These are phyloP conservation scores for Solanum appendiculatum DNA, from an alignment of 257 asterid species.

Conservation along the genomic window DNA sequence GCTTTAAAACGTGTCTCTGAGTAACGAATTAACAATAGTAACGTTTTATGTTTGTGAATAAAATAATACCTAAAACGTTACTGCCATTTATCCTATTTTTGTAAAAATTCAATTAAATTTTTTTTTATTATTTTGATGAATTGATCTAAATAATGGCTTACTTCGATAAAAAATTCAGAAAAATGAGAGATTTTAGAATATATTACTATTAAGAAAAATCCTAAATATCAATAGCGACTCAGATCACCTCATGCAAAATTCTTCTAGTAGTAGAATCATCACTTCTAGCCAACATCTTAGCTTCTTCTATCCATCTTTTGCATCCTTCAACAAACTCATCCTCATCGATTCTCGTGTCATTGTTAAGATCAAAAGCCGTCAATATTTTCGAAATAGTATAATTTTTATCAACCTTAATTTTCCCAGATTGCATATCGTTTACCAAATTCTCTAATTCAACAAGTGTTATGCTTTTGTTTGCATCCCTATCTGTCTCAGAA, in stretches of 20 bases:
- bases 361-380: conserved; percentile 16
- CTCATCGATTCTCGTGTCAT: conserved; percentile 20
- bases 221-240: not conserved
- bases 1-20: too few relatives aligned
- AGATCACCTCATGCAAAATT: conserved; percentile 2
- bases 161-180: too few relatives aligned
- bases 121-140: too few relatives aligned
- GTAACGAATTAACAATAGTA: too few relatives aligned
- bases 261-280: conserved; percentile 6
- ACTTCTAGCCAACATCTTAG: conserved; percentile 7
- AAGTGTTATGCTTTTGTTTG: conserved; percentile 17
- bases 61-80: too few relatives aligned
- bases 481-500: conserved; percentile 21
- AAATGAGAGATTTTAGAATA: not conserved
- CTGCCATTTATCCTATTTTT: too few relatives aligned
- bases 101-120: too few relatives aligned
- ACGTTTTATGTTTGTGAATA: too few relatives aligned
- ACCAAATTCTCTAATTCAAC: conserved; percentile 25
- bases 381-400: conserved; percentile 23
- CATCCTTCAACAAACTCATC: conserved; percentile 26
- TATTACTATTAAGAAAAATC: too few relatives aligned
- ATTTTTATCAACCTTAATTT: conserved; percentile 24
- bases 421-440: conserved; percentile 19
- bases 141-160: too few relatives aligned
- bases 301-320: conserved; percentile 25